Evolutionary conservation across 2,329 filamentous ascomycete species (phyloP), one percentile per base, ranked within the genome.

Genomic region (Aspergillus sp.): DNA sequence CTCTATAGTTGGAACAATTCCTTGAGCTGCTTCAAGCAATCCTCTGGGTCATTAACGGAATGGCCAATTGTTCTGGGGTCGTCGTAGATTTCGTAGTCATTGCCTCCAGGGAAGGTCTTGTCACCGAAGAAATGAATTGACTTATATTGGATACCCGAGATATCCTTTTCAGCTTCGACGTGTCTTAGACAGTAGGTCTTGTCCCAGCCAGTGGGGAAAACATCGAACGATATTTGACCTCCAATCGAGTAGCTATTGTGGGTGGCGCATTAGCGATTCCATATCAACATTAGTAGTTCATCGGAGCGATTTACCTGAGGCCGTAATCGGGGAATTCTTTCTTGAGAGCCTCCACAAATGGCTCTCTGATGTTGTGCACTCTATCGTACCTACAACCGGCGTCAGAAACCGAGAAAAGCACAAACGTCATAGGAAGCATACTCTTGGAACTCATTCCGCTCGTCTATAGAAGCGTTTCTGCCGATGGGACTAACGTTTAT

Each of bases 121-220:
- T 99, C 95, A 64, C 95, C 95, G 70, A 98, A 99, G 84, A 98
- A 98, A 82, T 98, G 95, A 67, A 98, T 89, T 45, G 85, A 93
- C 66, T 86, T 90, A 82, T 93, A 98, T 22, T 87, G 79, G 49
- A 76, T 65, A 4, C 79, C 79, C 7, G 74, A 73, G 62, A 96
- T 80, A 61, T 89, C 88, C 69, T 85, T 87, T 75, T 97, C 93
- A 63, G 83, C 83, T 79, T 95, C 91, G 61, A 98, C 81, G 77
- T 97, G 93, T 68, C 85, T 82, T 66, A 98, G 82, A 80, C 93
- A 97, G 83, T 96, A 99, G 9, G 91, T 96, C 87, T 98, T 99
- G 80, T 99, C 95, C 95, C 95, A 99, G 71, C 95, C 95, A 2
- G 82, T 85, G 63, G 95, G 95, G 84, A 99, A 99, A 69, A 98